Evolutionary conservation across 768 basidiomycete species (phyloP).

Genomic region (Tylopilus felleus): DNA sequence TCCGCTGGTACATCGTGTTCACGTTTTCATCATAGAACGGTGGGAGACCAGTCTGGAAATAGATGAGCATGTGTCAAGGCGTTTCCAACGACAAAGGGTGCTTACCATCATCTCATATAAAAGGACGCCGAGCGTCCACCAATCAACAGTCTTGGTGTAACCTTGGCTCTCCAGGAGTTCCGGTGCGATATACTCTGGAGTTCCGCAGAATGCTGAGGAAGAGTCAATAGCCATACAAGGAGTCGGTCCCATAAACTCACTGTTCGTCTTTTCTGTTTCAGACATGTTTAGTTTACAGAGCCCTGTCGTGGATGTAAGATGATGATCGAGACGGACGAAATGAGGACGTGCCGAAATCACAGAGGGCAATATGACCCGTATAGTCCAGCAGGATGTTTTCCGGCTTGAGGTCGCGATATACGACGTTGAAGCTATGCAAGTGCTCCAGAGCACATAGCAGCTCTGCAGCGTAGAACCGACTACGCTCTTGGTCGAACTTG

Average conservation of each 20-base stretch:
- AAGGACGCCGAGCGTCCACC: constrained; percentile 97
- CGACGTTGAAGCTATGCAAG: constrained; percentile 95
- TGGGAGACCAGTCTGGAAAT: constrained; percentile 79
- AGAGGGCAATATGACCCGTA: constrained; percentile 95
- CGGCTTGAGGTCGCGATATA: constrained; percentile 97
- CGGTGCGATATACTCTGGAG: constrained; percentile 97
- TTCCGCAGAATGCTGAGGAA: constrained; percentile 86
- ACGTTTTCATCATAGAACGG: constrained; percentile 99
- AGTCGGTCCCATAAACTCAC: constrained; percentile 35
- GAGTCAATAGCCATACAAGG: constrained; percentile 4
- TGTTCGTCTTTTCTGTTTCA: constrained; percentile 96
- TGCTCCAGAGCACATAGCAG: constrained; percentile 93
- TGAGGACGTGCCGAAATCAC: constrained; percentile 74
- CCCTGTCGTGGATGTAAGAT: constrained; percentile 36
- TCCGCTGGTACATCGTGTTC: constrained; percentile 96
- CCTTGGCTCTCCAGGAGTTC: constrained; percentile 95
- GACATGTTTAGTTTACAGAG: constrained; percentile 97
- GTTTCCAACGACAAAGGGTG: not conserved
- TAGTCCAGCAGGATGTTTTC: constrained; percentile 98
- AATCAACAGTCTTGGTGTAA: constrained; percentile 97
- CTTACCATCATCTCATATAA: constrained; percentile 94
- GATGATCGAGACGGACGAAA: not conserved
- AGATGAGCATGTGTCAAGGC: constrained; percentile 4
- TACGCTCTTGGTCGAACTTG: constrained; percentile 90
- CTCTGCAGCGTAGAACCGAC: constrained; percentile 98